Evolutionary conservation across 169 alveolate genomes (phyloP), one percentile per base, ranked within the genome.

Genomic region (Plasmodium gallinaceum): DNA sequence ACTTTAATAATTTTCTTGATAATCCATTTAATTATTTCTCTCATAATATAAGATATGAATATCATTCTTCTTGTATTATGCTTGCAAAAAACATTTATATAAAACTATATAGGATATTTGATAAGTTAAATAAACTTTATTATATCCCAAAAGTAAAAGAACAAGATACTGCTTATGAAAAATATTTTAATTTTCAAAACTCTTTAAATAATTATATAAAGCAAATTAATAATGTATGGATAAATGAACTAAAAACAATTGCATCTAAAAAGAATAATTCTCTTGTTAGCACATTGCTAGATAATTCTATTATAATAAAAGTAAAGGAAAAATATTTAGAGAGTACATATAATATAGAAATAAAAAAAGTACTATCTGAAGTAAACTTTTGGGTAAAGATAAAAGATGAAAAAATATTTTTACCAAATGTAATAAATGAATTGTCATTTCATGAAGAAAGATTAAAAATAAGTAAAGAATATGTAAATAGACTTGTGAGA

Each of bases 41-140:
- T n/a, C 57, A 83, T 62, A 68, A 66, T 72, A 83, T 68, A 24
- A 66, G 91, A 83, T 83, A 83, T 83, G 91, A 83, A 83, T 83
- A 83, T 60, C 91, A 83, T 72, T 61, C 91, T 37, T 83, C 85
- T 43, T 83, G 91, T 68, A 68, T 83, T 24, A 83, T 83, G 80
- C 54, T 83, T 24, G 91, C 91, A 2, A 83, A 83, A 83, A 61
- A 61, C 52, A 68, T 83, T 32, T 66, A 61, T 26, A 52, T 83
- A 61, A 83, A 83, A 71, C n/a, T 83, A 61, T 51, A 83, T 46
- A 20, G 83, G 9, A 45, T 71, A 18, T 83, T 61, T 57, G 69
- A 83, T 22, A 83, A 83, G 3, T 71, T 83, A 45, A 83, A 39
- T 43, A 66, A 22, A 6, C 61, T 83, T 8, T 83, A 37, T 68